Evolutionary conservation across 2,329 filamentous ascomycete genomes (phyloP).

Genomic region (Ophiocordyceps unilateralis): DNA sequence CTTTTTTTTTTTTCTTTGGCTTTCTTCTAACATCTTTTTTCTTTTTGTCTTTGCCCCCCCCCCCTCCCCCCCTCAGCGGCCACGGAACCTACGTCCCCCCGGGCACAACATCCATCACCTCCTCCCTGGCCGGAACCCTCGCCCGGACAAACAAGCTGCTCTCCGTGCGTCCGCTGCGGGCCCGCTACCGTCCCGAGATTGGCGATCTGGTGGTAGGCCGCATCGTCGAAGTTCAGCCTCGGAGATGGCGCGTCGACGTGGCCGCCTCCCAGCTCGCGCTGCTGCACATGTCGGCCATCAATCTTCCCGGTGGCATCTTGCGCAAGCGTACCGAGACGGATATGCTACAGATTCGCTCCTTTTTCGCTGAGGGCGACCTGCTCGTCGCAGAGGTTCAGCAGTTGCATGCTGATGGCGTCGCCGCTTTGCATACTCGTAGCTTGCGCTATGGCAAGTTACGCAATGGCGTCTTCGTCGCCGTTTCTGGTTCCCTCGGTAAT

Average conservation of each 20-base stretch:
- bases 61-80: constrained; percentile 35
- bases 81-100: constrained; percentile 73
- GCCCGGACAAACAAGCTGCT: constrained; percentile 94
- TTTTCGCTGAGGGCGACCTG: constrained; percentile 89
- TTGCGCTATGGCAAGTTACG: constrained; percentile 90
- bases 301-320: constrained; percentile 83
- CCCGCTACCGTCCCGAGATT: constrained; percentile 89
- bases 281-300: constrained; percentile 77
- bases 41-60: neutral
- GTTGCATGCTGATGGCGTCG: constrained; percentile 70
- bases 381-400: constrained; percentile 90
- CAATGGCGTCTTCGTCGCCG: constrained; percentile 77
- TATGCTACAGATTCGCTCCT: constrained; percentile 92
- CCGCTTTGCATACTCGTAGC: constrained; percentile 74
- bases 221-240: constrained; percentile 85
- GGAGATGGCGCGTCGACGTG: constrained; percentile 90
- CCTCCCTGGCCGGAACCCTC: constrained; percentile 78
- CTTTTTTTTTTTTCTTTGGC: too few relatives aligned
- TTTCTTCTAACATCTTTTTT: too few relatives aligned
- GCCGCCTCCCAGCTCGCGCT: constrained; percentile 72
- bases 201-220: constrained; percentile 88
- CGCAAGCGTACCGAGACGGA: constrained; percentile 86
- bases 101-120: constrained; percentile 53
- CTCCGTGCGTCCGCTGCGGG: constrained; percentile 75
- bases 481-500: constrained; percentile 59